Base-by-base conservation (phyloP, 2,329 filamentous ascomycete species). In the Coniochaeta sp. region DNA sequence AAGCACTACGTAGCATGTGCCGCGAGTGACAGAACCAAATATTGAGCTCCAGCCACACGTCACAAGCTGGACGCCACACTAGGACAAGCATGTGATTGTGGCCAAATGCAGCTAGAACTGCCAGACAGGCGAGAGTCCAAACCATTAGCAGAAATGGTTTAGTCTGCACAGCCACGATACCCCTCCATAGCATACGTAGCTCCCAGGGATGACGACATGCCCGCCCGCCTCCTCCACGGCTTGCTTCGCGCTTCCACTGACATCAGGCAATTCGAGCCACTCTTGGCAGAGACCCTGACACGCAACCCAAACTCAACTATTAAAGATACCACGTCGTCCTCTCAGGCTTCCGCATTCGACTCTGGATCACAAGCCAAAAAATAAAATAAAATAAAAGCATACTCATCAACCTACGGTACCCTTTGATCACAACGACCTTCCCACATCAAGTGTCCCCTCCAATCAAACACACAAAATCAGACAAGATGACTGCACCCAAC, bases 401-500 rank as follows among this genome's bases (percentile, higher is more conserved):
- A n/a, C n/a, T n/a, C 54, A 19, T 57, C 31, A 2, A 57, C 31
- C 28, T 16, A 17, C 5, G 31, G 24, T 57, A 57, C 31, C 54
- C n/a, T 19, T 22, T n/a, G 3, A 28, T 3, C 26, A 26, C 12
- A 26, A 52, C 47, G 24, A 52, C 6, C 11, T 17, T 6, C 26
- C 24, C 11, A 28, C 9, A 9, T 28, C 12, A 34, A 17, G 2
- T 22, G 22, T 24, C 8, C 7, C 16, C 6, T 22, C 4, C 31
- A 57, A 34, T 3, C 17, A 22, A 57, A 5, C 17, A 57, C n/a
- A 36, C 17, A 36, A n/a, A 52, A 34, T 36, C 54, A 38, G 6
- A 57, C 54, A 38, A 57, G 19, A 57, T 57, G 34, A 36, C 54
- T 28, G 36, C 54, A 34, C 31, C 54, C 54, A 83, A 73, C 59